Evolutionary conservation across 495 filamentous ascomycete species (phyloP).

Genomic region (Xylaria telfairii): DNA sequence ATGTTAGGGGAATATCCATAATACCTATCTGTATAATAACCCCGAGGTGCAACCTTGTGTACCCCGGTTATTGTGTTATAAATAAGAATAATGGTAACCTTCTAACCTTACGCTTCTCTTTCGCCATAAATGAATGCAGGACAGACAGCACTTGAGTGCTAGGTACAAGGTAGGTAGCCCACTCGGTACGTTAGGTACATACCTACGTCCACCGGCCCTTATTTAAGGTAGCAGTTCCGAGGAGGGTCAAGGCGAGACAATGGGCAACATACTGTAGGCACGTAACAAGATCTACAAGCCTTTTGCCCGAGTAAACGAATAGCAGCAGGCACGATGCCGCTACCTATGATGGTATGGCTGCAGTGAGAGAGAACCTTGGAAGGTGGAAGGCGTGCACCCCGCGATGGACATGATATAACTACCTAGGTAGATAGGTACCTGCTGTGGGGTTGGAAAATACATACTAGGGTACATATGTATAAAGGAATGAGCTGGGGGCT

Average conservation of each 20-base stretch:
- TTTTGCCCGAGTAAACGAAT: conserved; percentile 16
- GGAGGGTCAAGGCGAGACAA: background rate
- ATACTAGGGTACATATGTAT: too few species aligned
- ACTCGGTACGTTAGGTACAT: too few species aligned
- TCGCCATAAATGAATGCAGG: background rate
- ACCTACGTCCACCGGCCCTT: background rate
- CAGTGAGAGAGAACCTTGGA: background rate
- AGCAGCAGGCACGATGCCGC: background rate
- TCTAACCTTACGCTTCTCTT: too few species aligned
- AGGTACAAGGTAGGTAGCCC: too few species aligned
- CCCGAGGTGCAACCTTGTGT: too few species aligned
- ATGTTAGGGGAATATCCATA: too few species aligned
- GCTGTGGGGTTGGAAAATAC: too few species aligned
- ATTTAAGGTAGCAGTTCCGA: background rate
- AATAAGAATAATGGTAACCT: background rate
- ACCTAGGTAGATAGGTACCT: too few species aligned
- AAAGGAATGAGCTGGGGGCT: too few species aligned
- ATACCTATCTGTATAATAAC: too few species aligned
- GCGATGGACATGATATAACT: background rate
- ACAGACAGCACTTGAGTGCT: background rate
- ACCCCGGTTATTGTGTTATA: background rate
- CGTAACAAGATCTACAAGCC: background rate
- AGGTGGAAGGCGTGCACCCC: background rate
- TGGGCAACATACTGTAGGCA: background rate
- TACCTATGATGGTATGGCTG: background rate